phyloP scores from a whole-genome alignment of 352 stramenopile species.

The Globisporangium emineosum region DNA sequence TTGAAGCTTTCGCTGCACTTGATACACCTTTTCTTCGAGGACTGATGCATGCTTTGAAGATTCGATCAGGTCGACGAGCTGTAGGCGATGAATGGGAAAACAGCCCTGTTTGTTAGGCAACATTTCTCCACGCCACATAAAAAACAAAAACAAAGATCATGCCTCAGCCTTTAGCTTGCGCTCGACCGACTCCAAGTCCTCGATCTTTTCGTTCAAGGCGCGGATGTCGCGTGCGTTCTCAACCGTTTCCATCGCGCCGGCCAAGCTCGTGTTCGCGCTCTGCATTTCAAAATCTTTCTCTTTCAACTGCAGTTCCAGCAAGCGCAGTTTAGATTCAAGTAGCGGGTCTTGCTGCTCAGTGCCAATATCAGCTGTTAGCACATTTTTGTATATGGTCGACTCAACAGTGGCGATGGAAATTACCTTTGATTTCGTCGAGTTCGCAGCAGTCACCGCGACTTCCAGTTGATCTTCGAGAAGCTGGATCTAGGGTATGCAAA shows the following conservation, averaged over 20 bases:
- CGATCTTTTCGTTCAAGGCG: conserved; percentile 56
- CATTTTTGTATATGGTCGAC: neutral
- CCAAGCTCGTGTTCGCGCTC: conserved; percentile 35
- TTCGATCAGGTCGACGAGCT: conserved; percentile 70
- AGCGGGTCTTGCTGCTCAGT: conserved; percentile 49
- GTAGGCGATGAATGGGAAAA: neutral
- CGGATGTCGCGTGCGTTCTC: conserved; percentile 50
- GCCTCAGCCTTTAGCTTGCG: conserved; percentile 68
- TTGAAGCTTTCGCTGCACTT: conserved; percentile 45
- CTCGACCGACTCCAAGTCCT: conserved; percentile 53
- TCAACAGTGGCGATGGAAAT: neutral
- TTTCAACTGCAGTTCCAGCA: conserved; percentile 61
- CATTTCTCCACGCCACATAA: neutral
- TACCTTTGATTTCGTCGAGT: conserved; percentile 16
- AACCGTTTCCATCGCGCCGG: conserved; percentile 45
- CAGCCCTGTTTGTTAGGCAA: neutral
- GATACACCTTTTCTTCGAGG: conserved; percentile 60
- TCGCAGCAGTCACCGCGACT: conserved; percentile 33
- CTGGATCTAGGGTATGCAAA: conserved; percentile 35
- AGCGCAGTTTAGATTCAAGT: conserved; percentile 60
- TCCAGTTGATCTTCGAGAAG: conserved; percentile 66
- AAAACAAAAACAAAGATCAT: conserved; percentile 18
- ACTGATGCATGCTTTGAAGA: conserved; percentile 58
- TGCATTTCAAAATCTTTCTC: conserved; percentile 58
- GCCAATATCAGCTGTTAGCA: neutral